Conservation (phyloP, 1,284 basidiomycete species). For the Moniliophthora roreri region DNA sequence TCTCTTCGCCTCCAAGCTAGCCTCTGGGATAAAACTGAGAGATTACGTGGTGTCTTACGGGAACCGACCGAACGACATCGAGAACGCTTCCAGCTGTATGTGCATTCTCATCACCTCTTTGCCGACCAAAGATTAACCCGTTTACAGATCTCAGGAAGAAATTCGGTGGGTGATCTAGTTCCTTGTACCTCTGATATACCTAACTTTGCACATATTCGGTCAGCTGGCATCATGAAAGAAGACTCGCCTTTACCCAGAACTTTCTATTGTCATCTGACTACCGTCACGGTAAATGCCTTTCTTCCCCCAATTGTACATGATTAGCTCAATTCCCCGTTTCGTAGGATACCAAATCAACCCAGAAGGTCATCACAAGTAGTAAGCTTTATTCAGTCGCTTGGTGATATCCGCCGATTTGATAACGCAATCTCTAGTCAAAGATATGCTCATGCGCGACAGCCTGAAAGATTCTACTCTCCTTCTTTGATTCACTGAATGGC, state of each 20-base stretch:
- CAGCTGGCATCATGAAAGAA: constrained; percentile 54
- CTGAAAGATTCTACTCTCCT: constrained; percentile 37
- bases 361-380: constrained; percentile 45
- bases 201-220: constrained; percentile 30
- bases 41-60: constrained; percentile 63
- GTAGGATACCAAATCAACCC: constrained; percentile 56
- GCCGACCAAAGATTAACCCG: constrained; percentile 10
- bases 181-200: constrained; percentile 3
- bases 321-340: constrained; percentile 4
- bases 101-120: constrained; percentile 14
- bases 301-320: constrained; percentile 4
- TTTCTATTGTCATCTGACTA: constrained; percentile 72
- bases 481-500: constrained; percentile 2
- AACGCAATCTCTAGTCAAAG: constrained; percentile 41
- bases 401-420: not conserved
- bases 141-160: constrained; percentile 42
- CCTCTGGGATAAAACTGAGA: constrained; percentile 52
- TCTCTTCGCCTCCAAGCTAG: constrained; percentile 58
- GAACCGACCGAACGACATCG: constrained; percentile 57
- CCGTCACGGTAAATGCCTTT: constrained; percentile 59
- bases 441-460: constrained; percentile 51
- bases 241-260: constrained; percentile 51
- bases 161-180: constrained; percentile 34
- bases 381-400: constrained; percentile 17
- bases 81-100: constrained; percentile 44